Evolutionary conservation across 2,329 filamentous ascomycete genomes (phyloP), one percentile per base, ranked within the genome.

Genomic region (Gaeumannomyces sp.): DNA sequence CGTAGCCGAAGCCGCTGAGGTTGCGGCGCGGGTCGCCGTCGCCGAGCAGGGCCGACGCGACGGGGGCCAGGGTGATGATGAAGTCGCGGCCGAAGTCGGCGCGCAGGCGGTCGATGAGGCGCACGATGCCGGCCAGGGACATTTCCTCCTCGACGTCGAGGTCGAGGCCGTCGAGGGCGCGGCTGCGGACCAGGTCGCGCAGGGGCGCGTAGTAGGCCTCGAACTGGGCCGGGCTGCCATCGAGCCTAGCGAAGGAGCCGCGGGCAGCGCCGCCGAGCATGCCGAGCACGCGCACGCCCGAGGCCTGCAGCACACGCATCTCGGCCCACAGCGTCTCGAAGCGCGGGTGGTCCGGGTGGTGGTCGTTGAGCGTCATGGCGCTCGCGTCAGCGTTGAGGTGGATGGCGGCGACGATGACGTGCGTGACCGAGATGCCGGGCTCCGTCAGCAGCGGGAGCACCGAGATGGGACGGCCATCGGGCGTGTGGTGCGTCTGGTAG

Each of bases 181-280:
- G 80, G 45, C 79, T 78, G 2, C 81, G 78, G 59, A 95, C 80
- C 59, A 92, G 76, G 59, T 82, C 78, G 19, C 83, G 78, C 27
- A 95, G 79, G 1, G 89, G 89, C 0, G 69, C 71, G 74, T 94
- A 95, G 77, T 90, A 91, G 3, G 74, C 73, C 74, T 93, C 89
- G 71, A 94, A 94, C 60, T 50, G 38, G 60, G 38, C 60, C 57
- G 57, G 28, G 28, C 25, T 22, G 60, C 83, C 80, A 70, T 87
- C 84, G 4, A 83, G 78, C 13, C 87, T 81, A 61, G 81, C 78
- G 73, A 85, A 94, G 27, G 83, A 86, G 14, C 91, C 91, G 71
- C 85, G 85, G 0, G 90, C 91, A 3, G 91, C 91, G 19, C 91
- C 91, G 38, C 91, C 91, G 0, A 95, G 80, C 89, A 95, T 92